phyloP scores from a whole-genome alignment of 2,329 filamentous ascomycete genomes.

The Fusarium nanum region DNA sequence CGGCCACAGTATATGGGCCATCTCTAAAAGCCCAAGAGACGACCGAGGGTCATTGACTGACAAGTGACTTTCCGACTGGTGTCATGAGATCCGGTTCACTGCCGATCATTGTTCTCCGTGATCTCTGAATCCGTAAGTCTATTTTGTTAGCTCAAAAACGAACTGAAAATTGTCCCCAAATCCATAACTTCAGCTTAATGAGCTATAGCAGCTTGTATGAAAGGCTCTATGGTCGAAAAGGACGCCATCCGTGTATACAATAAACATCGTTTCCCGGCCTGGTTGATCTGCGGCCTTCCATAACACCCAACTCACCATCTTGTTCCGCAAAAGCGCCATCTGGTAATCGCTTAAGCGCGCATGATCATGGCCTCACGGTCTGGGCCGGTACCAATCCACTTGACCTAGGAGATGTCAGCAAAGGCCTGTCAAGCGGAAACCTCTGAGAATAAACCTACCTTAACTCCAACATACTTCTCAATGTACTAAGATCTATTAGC shows the following conservation, averaged over 20 bases:
- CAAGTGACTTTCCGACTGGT: neutral
- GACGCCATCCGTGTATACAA: neutral
- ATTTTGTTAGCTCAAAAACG: constrained; percentile 12
- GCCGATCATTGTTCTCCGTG: neutral
- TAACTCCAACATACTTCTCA: constrained; percentile 19
- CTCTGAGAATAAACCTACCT: neutral
- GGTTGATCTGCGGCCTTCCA: neutral
- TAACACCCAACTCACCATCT: neutral
- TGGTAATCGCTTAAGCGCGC: constrained; percentile 1
- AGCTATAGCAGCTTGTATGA: constrained; percentile 5
- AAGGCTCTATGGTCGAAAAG: neutral
- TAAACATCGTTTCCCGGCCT: neutral
- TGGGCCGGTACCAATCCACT: constrained; percentile 38
- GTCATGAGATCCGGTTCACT: neutral
- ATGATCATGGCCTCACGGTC: constrained; percentile 35
- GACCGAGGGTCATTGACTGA: neutral
- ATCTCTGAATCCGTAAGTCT: neutral
- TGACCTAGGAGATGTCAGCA: constrained; percentile 10
- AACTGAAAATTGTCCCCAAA: constrained; percentile 3
- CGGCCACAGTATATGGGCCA: neutral
- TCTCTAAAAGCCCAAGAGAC: neutral
- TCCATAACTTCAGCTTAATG: neutral
- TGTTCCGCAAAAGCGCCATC: neutral
- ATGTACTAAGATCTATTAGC: constrained; percentile 3
- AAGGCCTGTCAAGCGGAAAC: neutral